These are phyloP conservation scores for Penicillium sp. DNA, from an alignment of 2,329 filamentous ascomycete species.

Conservation along the genomic window DNA sequence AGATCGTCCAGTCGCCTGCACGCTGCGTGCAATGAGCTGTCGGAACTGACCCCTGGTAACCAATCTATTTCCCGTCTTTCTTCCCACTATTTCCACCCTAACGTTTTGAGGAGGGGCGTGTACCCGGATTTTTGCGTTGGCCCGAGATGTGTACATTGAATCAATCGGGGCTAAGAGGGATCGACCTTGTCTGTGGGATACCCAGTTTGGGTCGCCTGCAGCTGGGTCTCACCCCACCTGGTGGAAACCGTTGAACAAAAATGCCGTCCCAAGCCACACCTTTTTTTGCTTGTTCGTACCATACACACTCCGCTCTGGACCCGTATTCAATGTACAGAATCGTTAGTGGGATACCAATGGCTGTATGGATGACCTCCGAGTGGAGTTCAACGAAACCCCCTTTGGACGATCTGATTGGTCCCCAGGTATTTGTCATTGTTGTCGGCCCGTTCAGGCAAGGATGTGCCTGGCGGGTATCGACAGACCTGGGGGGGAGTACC, in stretches of 20 bases:
- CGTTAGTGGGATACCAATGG: conserved; percentile 9
- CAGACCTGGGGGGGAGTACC: conserved; percentile 6
- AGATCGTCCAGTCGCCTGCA: conserved; percentile 20
- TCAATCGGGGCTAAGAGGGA: conserved; percentile 23
- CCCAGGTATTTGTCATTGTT: conserved; percentile 30
- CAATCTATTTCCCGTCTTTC: conserved; percentile 27
- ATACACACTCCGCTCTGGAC: conserved; percentile 10
- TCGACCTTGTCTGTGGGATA: conserved; percentile 23
- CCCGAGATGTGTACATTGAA: conserved; percentile 12
- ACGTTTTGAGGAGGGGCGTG: conserved; percentile 7
- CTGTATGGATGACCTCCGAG: neutral
- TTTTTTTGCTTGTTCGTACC: conserved; percentile 20
- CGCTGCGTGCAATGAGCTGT: conserved; percentile 22
- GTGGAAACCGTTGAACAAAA: conserved; percentile 31
- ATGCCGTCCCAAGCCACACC: conserved; percentile 27
- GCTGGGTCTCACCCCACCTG: conserved; percentile 17
- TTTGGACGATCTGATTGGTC: conserved; percentile 16
- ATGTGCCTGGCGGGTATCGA: conserved; percentile 22
- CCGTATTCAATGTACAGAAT: conserved; percentile 3
- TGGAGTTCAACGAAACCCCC: conserved; percentile 16
- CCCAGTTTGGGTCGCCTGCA: conserved; percentile 22
- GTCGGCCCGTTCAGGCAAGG: conserved; percentile 17
- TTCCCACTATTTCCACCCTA: conserved; percentile 21
- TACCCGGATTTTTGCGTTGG: conserved; percentile 10
- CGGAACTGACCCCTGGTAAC: conserved; percentile 14